Evolutionary conservation across 2,329 filamentous ascomycete species (phyloP).

Genomic region (Microdochium trichocladiopsis): DNA sequence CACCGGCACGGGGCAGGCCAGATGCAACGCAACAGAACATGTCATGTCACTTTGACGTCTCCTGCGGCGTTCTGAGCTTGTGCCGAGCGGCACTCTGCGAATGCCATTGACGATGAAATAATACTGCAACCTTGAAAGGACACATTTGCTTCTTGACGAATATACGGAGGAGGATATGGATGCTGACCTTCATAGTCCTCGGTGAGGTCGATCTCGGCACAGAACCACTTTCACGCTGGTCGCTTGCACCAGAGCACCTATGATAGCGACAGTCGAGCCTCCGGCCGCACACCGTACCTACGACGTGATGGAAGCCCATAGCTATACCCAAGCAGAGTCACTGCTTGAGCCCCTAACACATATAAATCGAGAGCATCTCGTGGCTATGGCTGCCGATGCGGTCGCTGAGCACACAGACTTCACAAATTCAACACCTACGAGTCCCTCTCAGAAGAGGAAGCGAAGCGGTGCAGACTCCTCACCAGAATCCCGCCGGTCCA

Average conservation of each 20-base stretch:
- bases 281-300: background rate
- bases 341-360: constrained; percentile 21
- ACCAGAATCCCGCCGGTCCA: constrained; percentile 41
- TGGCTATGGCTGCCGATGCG: constrained; percentile 39
- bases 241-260: background rate
- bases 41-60: too few species aligned
- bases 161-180: too few species aligned
- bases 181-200: background rate
- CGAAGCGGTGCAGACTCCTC: constrained; percentile 36
- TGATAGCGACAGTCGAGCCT: background rate
- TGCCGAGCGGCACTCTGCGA: too few species aligned
- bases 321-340: constrained; percentile 21
- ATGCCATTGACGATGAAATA: too few species aligned
- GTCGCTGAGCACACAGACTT: constrained; percentile 40
- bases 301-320: constrained; percentile 19
- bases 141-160: too few species aligned
- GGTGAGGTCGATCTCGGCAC: background rate
- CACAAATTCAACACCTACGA: constrained; percentile 28
- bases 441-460: constrained; percentile 48
- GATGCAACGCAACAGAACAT: too few species aligned
- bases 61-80: too few species aligned
- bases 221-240: background rate
- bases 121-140: too few species aligned
- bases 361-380: constrained; percentile 23
- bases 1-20: too few species aligned